Evolutionary conservation across 352 stramenopile species (phyloP), one percentile per base, ranked within the genome.

Genomic region (Globisporangium perplexum): DNA sequence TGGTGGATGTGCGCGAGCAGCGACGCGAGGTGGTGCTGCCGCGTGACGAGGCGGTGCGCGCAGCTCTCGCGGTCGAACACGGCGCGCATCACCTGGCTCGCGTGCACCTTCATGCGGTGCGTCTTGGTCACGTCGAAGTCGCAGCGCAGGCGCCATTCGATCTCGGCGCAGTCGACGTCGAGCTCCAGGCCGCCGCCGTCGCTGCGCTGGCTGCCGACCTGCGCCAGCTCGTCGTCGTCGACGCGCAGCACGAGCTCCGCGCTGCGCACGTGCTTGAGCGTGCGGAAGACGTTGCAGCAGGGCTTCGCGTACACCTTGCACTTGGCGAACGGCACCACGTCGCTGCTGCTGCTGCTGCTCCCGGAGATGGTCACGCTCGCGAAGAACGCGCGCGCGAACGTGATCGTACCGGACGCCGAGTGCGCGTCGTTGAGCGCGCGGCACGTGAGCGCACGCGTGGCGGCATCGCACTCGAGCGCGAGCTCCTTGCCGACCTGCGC

Each of bases 61-160:
- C 77, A 84, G 22, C 53, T 35, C 31, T 63, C 56, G 35, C 71
- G 74, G 65, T 94, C 77, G 54, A 94, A 91, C 47, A 92, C 69
- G 20, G 82, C 74, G 50, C 82, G 77, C 80, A 94, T 82, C 54
- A 87, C 74, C 61, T 90, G 74, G 47, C 73, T 83, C n/a, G 68
- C 51, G 55, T 86, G 78, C 36, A 90, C 78, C 50, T 90, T 87
- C 69, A 92, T 91, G 54, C 76, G 68, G 58, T 94, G 82, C 22
- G 80, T 91, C 71, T 94, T 94, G 31, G 82, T 90, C 65, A 94
- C 86, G 53, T 88, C 77, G n/a, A 86, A 87, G 65, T 92, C 84
- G 62, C 84, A 94, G 41, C 65, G 59, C 51, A 94, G 62, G 0
- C 63, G 63, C 79, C 83, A 94, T 46, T 63, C 65, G 47, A 94